Base-by-base conservation (phyloP, 2,329 filamentous ascomycete genomes). In the Chrysoporthe austroafricana region DNA sequence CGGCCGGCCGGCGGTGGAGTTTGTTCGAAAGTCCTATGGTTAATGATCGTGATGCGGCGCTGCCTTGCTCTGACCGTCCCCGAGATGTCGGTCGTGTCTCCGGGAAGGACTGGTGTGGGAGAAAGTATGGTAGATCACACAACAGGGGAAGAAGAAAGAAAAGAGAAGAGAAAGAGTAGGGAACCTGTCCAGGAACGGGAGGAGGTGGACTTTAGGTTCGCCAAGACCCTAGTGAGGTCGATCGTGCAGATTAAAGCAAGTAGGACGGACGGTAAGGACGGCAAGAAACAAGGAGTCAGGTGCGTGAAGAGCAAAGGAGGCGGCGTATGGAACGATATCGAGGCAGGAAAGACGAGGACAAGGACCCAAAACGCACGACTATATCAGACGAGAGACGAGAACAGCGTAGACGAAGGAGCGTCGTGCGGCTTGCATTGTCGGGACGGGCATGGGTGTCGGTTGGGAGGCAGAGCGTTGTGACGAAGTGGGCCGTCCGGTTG, bases 1-100 rank as follows among this genome's bases (percentile, higher is more conserved):
- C 66, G 68, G 39, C 68, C 66, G 68, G 68, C 68, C 66, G 68
- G 68, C 68, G 66, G 68, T 60, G 46, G 52, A 46, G 32, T 18
- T 13, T 60, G 57, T 50, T 36, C 43, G 21, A 61, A 34, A 26
- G 6, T n/a, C 16, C 7, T 39, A 43, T 1, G 43, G 3, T 59
- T 9, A 44, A 57, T 3, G 44, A 26, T 26, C 18, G 66, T 48
- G 44, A 56, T 60, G 43, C 43, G 62, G 66, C n/a, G 58, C 68
- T 65, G 68, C 68, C 68, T 68, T 21, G 46, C 39, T 16, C 56
- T 60, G 13, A 62, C 62, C 65, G 46, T 21, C 36, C 36, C 36
- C 48, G 36, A 59, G 26, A 16, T 46, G 57, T 43, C 16, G 32
- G 44, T 56, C 42, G 14, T 26, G 61, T n/a, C 52, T 11, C 39